Conservation (phyloP, 176 grass and related monocot genomes). For the maize (Zea mays) region Zm-B73-REFERENCE-NAM-5.0 NC_050100.1:37148001-37148500, state of each 20-base stretch:
- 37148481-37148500: no score
- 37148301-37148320: neutral
- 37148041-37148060: neutral
- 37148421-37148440: no score
- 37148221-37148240: neutral
- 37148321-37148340: neutral
- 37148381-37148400: no score
- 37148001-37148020: conserved; percentile 18
- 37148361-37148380: no score
- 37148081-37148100: neutral
- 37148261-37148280: neutral
- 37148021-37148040: neutral
- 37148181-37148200: neutral
- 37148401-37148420: no score
- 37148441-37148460: no score
- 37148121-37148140: neutral
- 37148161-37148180: neutral
- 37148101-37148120: conserved; percentile 14
- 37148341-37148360: no score
- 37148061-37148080: conserved; percentile 16
- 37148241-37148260: neutral
- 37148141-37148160: neutral
- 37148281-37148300: neutral
- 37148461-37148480: no score
- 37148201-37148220: neutral